Conservation (phyloP, 2,329 filamentous ascomycete species). For the Epichloe gansuensis region DNA sequence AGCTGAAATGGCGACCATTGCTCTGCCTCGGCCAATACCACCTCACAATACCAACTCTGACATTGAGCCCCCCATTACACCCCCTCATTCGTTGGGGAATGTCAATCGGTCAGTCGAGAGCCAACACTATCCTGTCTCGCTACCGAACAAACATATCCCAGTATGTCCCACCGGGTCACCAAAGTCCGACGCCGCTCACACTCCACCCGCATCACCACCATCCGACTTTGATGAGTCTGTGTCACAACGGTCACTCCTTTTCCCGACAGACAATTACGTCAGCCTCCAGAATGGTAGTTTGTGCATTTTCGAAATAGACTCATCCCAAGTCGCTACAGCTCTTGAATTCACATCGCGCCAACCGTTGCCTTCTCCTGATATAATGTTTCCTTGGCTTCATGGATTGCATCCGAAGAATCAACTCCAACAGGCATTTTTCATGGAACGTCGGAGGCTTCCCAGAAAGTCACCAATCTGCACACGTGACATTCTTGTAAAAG, state of each 20-base stretch:
- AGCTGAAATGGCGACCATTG: slow-evolving; percentile 39
- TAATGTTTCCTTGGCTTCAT: slow-evolving; percentile 93
- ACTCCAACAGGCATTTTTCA: slow-evolving; percentile 82
- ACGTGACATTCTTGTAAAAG: slow-evolving; percentile 75
- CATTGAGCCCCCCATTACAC: slow-evolving; percentile 24
- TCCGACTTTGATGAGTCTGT: slow-evolving; percentile 36
- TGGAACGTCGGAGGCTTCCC: slow-evolving; percentile 57
- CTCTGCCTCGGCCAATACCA: slow-evolving; percentile 35
- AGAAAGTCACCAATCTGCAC: slow-evolving; percentile 60
- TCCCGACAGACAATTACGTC: slow-evolving; percentile 56
- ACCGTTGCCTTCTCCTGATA: slow-evolving; percentile 69
- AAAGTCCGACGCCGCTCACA: slow-evolving; percentile 38
- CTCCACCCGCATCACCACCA: slow-evolving; percentile 57
- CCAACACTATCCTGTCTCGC: slow-evolving; percentile 25
- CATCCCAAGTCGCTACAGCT: slow-evolving; percentile 54
- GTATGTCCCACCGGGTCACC: slow-evolving; percentile 70
- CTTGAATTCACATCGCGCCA: slow-evolving; percentile 66
- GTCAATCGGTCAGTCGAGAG: slow-evolving; percentile 11
- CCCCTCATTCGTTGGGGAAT: slow-evolving; percentile 27
- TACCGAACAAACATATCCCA: slow-evolving; percentile 88
- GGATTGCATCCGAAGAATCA: slow-evolving; percentile 82
- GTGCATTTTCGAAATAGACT: slow-evolving; percentile 60
- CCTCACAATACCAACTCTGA: slow-evolving; percentile 31
- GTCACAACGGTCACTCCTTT: slow-evolving; percentile 55
- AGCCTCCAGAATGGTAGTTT: slow-evolving; percentile 37